phyloP scores from a whole-genome alignment of 805 yeast species.

The Lipomyces kockii region DNA sequence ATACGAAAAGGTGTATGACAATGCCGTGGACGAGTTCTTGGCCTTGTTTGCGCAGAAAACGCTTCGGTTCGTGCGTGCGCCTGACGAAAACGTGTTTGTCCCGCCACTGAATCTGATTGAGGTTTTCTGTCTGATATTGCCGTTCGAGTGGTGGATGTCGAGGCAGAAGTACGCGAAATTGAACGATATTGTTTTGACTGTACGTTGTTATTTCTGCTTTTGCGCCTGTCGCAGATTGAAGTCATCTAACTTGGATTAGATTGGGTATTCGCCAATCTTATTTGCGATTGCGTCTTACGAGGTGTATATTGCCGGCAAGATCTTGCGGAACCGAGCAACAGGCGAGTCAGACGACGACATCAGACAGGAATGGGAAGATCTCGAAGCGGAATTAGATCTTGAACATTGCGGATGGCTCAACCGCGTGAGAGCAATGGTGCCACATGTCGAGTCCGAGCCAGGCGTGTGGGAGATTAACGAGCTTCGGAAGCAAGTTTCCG shows the following conservation, averaged over 20 bases:
- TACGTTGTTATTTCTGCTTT: constrained; percentile 35
- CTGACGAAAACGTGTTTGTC: constrained; percentile 81
- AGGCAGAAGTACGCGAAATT: constrained; percentile 48
- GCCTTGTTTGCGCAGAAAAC: constrained; percentile 86
- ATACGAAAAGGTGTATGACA: constrained; percentile 76
- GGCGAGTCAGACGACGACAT: constrained; percentile 77
- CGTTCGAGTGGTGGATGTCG: constrained; percentile 49
- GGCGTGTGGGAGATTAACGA: constrained; percentile 24
- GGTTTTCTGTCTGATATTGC: constrained; percentile 54
- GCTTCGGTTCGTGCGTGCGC: constrained; percentile 81
- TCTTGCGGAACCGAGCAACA: constrained; percentile 68
- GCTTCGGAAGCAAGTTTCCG: constrained; percentile 22
- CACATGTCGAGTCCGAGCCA: constrained; percentile 60
- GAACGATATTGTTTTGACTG: constrained; percentile 62
- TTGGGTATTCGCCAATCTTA: constrained; percentile 69
- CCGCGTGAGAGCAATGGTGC: constrained; percentile 56
- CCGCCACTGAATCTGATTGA: constrained; percentile 85
- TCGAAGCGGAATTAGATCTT: constrained; percentile 70
- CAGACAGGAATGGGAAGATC: constrained; percentile 83
- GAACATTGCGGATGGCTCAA: constrained; percentile 56
- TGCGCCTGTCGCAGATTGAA: background rate
- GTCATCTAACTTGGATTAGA: background rate
- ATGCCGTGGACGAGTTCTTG: constrained; percentile 83
- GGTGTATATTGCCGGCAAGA: constrained; percentile 67
- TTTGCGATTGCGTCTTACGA: constrained; percentile 66